Evolutionary conservation across 139 green algal genomes (phyloP).

Genomic region (Chlorella sp.): DNA sequence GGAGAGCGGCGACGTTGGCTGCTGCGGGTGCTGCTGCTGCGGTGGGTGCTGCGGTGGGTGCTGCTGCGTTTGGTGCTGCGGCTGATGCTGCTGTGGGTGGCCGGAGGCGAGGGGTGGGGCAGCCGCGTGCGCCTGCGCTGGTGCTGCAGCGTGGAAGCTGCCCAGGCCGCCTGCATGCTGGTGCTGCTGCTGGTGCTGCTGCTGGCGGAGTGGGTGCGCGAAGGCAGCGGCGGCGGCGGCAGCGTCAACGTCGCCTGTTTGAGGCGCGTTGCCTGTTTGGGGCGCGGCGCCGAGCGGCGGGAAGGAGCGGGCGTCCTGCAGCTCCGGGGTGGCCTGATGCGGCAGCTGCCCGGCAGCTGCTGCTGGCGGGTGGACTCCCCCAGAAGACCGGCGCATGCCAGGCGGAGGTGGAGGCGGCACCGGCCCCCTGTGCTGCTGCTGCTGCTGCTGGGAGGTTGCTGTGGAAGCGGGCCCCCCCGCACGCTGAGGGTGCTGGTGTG

Average conservation of each 20-base stretch:
- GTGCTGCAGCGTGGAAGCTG: neutral
- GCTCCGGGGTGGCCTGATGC: no score
- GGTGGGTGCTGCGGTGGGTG: neutral
- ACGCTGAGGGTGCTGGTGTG: neutral
- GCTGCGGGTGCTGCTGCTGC: neutral
- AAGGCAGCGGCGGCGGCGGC: no score
- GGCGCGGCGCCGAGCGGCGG: no score
- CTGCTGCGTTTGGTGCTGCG: neutral
- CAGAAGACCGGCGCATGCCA: neutral
- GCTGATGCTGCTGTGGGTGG: neutral
- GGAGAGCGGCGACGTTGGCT: neutral
- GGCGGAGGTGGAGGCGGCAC: neutral
- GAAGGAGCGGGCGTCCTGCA: no score
- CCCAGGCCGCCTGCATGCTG: neutral
- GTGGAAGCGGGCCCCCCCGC: neutral
- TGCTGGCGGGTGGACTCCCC: no score
- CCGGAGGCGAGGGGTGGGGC: neutral
- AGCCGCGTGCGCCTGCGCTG: neutral
- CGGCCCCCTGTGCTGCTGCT: no score
- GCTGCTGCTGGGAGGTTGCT: neutral
- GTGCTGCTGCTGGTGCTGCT: neutral
- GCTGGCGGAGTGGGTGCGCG: no score
- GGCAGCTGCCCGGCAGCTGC: neutral
- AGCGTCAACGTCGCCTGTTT: no score
- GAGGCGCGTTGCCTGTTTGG: no score